Evolutionary conservation across 495 filamentous ascomycete species (phyloP), one percentile per base, ranked within the genome.

Genomic region (Neurospora sp.): DNA sequence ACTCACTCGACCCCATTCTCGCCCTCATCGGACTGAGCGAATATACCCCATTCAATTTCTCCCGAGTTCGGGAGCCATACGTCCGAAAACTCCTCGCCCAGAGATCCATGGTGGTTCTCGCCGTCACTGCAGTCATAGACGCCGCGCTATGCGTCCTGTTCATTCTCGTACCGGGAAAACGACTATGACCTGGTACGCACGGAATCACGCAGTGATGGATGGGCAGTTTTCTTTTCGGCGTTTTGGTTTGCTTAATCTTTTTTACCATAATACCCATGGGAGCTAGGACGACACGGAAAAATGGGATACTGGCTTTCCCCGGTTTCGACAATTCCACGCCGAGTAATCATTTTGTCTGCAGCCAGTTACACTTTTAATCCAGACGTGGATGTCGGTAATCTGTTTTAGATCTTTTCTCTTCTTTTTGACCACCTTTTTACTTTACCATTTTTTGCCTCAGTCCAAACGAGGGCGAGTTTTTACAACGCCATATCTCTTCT

Each of bases 1-100:
- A 98, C 83, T 90, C 90, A 70, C 87, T 99, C 44, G 96, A 99
- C 78, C 96, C 96, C 1, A 83, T 96, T 74, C 89, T 98, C 81
- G 96, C 93, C 3, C 86, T 98, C n/a, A 74, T 92, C 22, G 95
- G 94, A 39, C 89, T 89, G 77, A 98, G 94, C 83, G 96, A 99
- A 82, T 97, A 97, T 82, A 97, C 94, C 0, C 94, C 97, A 69
- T 92, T 97, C 87, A 90, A 89, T 76, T 98, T 95, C 86, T 89
- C 90, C 16, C 88, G 89, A 4, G 91, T 99, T 70, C 88, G 90
- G 61, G 96, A 99, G 79, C 92, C 93, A 0, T 99, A 94, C 76
- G 91, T 98, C 39, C 90, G 93, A 42, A 90, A 89, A 75, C 87
- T 98, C 8, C 85, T 98, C 69, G 89, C 86, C 72, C 93, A 93